Percentiles rank a stretch among this genome's conserved stretches.
phyloP scores from a whole-genome alignment of 495 filamentous ascomycete genomes.

The Astrocystis sublimbata region DNA sequence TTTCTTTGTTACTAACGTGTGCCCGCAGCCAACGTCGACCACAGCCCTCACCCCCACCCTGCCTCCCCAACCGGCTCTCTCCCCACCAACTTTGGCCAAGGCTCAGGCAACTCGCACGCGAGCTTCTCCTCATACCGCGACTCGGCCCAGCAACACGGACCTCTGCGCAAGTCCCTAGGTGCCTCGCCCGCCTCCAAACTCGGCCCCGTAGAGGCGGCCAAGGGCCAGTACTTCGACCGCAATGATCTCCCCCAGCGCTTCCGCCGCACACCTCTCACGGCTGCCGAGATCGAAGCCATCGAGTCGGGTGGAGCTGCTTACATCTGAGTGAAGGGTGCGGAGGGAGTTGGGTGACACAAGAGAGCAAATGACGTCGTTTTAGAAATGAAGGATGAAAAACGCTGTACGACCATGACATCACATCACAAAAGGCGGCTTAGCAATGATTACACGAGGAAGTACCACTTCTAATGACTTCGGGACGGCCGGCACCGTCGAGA shows the following conservation, averaged over 20 bases:
- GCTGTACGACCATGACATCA: conserved; percentile 16
- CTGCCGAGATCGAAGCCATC: conserved; percentile 90
- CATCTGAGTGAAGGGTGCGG: conserved; percentile 27
- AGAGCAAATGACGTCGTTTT: conserved; percentile 13
- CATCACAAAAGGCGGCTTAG: conserved; percentile 2
- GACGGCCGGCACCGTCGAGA: neutral
- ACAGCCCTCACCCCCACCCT: conserved; percentile 63
- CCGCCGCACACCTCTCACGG: conserved; percentile 66
- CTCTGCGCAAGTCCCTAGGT: conserved; percentile 63
- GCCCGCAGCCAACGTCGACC: conserved; percentile 63
- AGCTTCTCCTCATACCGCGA: conserved; percentile 90
- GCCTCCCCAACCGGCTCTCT: conserved; percentile 48
- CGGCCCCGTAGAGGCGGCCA: conserved; percentile 66
- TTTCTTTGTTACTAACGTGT: neutral
- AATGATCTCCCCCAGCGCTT: conserved; percentile 83
- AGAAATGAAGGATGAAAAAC: conserved; percentile 17
- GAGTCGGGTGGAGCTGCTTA: conserved; percentile 80
- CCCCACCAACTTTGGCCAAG: conserved; percentile 59
- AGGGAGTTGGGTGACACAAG: neutral
- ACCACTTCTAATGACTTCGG: neutral
- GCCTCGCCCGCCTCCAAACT: conserved; percentile 63
- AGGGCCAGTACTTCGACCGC: conserved; percentile 85
- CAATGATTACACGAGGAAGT: conserved; percentile 6
- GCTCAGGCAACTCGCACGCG: conserved; percentile 54
- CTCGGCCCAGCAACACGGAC: conserved; percentile 92